phyloP scores from a whole-genome alignment of 2,329 filamentous ascomycete species.

The Fusarium sp. region DNA sequence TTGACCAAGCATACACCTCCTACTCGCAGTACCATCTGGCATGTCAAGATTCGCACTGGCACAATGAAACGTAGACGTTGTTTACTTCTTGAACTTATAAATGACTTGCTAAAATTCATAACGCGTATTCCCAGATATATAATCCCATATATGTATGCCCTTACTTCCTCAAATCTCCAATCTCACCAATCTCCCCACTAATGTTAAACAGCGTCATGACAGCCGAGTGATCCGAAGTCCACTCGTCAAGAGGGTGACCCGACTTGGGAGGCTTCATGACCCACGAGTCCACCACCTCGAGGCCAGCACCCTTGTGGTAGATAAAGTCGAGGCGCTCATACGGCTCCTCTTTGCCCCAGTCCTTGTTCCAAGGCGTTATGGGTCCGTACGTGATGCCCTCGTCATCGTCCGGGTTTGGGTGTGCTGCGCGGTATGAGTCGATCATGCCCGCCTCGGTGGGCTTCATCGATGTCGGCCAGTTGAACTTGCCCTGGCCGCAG shows the following conservation, averaged over 20 bases:
- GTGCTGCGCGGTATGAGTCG: constrained; percentile 49
- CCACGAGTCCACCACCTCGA: constrained; percentile 44
- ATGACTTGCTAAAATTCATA: not conserved
- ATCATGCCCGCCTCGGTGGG: constrained; percentile 47
- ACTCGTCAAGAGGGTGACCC: constrained; percentile 47
- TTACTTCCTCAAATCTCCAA: not conserved
- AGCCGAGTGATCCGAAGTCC: constrained; percentile 51
- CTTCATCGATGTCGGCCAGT: constrained; percentile 50
- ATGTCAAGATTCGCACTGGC: too few relatives aligned
- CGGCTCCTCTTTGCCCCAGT: constrained; percentile 49
- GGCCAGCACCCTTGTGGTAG: constrained; percentile 47
- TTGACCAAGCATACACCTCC: not conserved
- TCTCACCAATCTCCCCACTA: not conserved
- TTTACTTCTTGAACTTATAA: not conserved
- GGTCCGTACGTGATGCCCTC: constrained; percentile 52
- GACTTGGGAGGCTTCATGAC: constrained; percentile 46
- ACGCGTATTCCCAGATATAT: not conserved
- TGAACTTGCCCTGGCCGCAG: constrained; percentile 47
- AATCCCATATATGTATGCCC: not conserved
- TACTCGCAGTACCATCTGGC: not conserved
- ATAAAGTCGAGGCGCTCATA: constrained; percentile 54
- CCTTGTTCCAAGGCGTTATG: constrained; percentile 46
- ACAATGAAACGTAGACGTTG: not conserved
- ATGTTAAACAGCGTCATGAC: constrained; percentile 42
- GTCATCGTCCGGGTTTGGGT: constrained; percentile 45